Base-by-base conservation (phyloP, 371 early-diverging fungal genomes). In the Umbelopsis sp. region DNA sequence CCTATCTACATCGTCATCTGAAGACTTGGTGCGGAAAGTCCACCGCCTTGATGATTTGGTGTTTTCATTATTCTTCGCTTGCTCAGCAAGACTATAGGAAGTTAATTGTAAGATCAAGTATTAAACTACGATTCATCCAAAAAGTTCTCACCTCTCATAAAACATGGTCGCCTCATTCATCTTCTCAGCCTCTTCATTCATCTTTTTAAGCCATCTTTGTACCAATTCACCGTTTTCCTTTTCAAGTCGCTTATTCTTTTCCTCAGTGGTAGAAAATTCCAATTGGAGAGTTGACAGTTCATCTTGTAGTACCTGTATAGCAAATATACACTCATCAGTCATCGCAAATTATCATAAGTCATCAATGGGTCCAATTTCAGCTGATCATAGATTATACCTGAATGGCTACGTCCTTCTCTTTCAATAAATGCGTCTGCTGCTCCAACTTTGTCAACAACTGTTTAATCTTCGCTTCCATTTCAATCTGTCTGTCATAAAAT, bases 141-240 rank as follows among this genome's bases (percentile, higher is more conserved):
- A 38, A 41, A 10, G 41, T 7, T 41, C 41, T 41, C 41, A 90
- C 94, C 75, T 86, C 80, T 93, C 93, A 70, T 91, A 86, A 75
- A 92, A 91, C 67, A 89, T 87, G 63, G 95, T 97, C 3, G 92
- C 96, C 44, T 93, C 93, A 75, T 99, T 97, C 91, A 99, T 94
- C 70, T 91, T 91, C 35, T 93, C 91, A 0, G 94, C 97, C 73
- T 96, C 95, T 70, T 94, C 93, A 66, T 94, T 93, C 92, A 94
- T 97, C 72, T 94, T 92, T 67, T 88, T 82, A 38, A 99, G 89
- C 96, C 96, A 96, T 37, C 97, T 86, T 69, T 94, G 89, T 44
- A 99, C 79, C 32, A 99, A 77, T 57, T 93, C 89, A 4, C 79
- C 85, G 73, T 99, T 97, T 71, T 99, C 99, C 7, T 74, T 70